A percentile compares a stretch with the other conserved stretches of the same genome.
Evolutionary conservation across 1,284 basidiomycete genomes (phyloP).

Genomic region (Paramarasmius palmivorus): DNA sequence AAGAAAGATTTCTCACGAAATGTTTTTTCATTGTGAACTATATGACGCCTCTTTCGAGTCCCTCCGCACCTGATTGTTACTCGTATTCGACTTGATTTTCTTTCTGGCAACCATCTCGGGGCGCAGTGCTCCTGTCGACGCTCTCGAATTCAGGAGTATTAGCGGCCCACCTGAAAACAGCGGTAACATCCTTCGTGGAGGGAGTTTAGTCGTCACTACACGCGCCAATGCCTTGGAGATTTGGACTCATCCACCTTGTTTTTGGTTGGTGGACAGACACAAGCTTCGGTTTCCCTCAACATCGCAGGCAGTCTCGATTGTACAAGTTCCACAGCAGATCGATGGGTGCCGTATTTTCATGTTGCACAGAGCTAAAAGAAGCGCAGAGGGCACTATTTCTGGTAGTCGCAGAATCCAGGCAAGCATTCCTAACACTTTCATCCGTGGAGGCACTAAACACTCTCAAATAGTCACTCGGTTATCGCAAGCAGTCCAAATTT

Average conservation of each 20-base stretch:
- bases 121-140: background rate
- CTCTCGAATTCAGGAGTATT: slow-evolving; percentile 1
- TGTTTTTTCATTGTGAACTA: too few species aligned
- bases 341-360: background rate
- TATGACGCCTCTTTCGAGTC: too few species aligned
- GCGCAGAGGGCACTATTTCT: background rate
- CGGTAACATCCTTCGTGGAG: background rate
- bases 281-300: slow-evolving; percentile 1
- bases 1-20: too few species aligned
- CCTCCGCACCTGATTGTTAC: too few species aligned
- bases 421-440: too few species aligned
- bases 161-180: background rate
- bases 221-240: background rate
- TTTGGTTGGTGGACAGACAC: background rate
- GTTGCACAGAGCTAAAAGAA: background rate
- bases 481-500: too few species aligned
- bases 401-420: background rate
- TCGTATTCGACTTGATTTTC: too few species aligned
- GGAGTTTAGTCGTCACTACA: background rate
- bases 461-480: too few species aligned
- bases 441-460: too few species aligned
- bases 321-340: background rate
- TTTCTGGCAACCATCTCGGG: too few species aligned
- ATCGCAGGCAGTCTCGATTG: background rate
- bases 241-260: background rate